phyloP scores from a whole-genome alignment of 2,329 filamentous ascomycete species.

The Exophiala sp. region DNA sequence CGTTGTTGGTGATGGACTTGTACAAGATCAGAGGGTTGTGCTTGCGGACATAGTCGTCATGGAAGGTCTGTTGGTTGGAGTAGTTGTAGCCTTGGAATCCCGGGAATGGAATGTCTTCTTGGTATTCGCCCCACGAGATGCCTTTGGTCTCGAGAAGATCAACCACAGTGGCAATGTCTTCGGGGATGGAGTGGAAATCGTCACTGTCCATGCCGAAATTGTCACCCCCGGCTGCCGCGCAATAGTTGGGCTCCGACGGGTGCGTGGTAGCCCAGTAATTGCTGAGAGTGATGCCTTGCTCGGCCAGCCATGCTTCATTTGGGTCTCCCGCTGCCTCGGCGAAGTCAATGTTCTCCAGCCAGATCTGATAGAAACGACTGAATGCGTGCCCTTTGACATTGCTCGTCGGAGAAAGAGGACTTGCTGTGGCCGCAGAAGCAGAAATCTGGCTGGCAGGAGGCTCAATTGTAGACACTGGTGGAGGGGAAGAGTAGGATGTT shows the following conservation, averaged over 20 bases:
- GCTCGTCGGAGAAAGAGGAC: constrained; percentile 55
- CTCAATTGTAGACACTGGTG: constrained; percentile 15
- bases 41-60: constrained; percentile 76
- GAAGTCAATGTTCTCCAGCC: constrained; percentile 71
- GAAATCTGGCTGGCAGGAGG: constrained; percentile 27
- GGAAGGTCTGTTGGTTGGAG: constrained; percentile 58
- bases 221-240: constrained; percentile 61
- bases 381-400: constrained; percentile 66
- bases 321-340: constrained; percentile 57
- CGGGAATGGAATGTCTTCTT: constrained; percentile 70
- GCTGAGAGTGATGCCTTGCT: constrained; percentile 56
- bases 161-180: constrained; percentile 61
- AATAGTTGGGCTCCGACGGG: constrained; percentile 71
- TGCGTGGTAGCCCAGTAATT: constrained; percentile 61
- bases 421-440: constrained; percentile 48
- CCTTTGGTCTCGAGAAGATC: constrained; percentile 61
- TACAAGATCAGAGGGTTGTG: constrained; percentile 66
- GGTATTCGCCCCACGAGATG: constrained; percentile 66
- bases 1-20: constrained; percentile 56
- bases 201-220: constrained; percentile 69
- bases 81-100: constrained; percentile 63
- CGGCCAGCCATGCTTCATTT: constrained; percentile 46
- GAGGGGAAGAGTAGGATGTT: constrained; percentile 6
- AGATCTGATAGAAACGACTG: constrained; percentile 65
- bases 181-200: constrained; percentile 52